Evolutionary conservation across 495 filamentous ascomycete species (phyloP).

Genomic region (Coniosporium apollinis): DNA sequence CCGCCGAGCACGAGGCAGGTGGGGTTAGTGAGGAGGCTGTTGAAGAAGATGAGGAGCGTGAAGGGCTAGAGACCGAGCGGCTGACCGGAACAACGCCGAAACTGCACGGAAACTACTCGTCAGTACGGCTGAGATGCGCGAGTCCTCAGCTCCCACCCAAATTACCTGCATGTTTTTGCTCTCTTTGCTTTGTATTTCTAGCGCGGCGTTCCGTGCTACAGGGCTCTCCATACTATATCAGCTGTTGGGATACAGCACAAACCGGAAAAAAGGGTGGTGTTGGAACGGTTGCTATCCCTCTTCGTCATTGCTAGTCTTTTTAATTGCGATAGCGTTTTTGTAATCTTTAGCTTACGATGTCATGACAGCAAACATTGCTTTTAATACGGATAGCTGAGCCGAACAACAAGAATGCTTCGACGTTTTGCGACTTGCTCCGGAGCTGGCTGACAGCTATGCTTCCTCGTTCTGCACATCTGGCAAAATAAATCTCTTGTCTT

Average conservation of each 20-base stretch:
- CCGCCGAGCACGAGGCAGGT: constrained; percentile 28
- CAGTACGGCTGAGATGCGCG: neutral
- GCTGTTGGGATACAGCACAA: too few species aligned
- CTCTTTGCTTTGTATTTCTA: neutral
- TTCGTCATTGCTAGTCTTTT: neutral
- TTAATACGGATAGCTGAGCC: too few species aligned
- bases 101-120: neutral
- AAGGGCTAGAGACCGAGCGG: too few species aligned
- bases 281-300: neutral
- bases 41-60: constrained; percentile 33
- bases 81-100: neutral
- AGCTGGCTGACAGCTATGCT: too few species aligned
- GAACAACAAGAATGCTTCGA: too few species aligned
- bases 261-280: too few species aligned
- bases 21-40: constrained; percentile 37
- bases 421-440: too few species aligned
- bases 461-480: too few species aligned
- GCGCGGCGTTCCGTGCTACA: neutral
- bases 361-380: neutral
- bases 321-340: neutral
- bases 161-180: neutral
- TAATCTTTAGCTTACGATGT: neutral
- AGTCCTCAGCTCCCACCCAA: neutral
- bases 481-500: too few species aligned
- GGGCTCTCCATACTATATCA: neutral